These are phyloP conservation scores for Stachybotrys echinatus DNA, from an alignment of 2,329 filamentous ascomycete genomes.

Conservation along the genomic window DNA sequence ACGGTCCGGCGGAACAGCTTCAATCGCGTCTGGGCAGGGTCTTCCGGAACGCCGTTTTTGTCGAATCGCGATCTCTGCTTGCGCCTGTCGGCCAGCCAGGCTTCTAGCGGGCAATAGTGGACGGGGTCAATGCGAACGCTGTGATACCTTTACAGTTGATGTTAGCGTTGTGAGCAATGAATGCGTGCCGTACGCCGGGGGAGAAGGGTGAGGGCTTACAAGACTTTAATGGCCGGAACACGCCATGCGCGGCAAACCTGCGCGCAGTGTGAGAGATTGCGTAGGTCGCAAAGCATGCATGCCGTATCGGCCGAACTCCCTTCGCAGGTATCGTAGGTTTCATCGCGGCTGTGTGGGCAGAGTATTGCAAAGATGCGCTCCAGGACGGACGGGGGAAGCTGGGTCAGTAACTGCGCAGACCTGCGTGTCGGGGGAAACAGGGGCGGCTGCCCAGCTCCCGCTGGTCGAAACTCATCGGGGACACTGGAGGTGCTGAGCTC, in stretches of 20 bases:
- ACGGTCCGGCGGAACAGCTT: conserved; percentile 77
- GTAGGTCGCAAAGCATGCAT: conserved; percentile 91
- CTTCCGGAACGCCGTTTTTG: conserved; percentile 73
- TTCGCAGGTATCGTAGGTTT: conserved; percentile 77
- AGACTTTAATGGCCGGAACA: conserved; percentile 38
- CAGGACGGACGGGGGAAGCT: conserved; percentile 65
- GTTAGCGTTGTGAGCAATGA: conserved; percentile 4
- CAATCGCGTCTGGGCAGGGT: conserved; percentile 71
- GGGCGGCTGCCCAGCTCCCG: conserved; percentile 15
- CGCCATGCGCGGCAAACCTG: conserved; percentile 71
- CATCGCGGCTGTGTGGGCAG: conserved; percentile 76
- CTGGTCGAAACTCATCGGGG: conserved; percentile 22
- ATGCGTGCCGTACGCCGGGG: background rate
- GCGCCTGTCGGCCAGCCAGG: conserved; percentile 71
- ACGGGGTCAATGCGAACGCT: conserved; percentile 91
- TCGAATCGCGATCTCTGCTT: conserved; percentile 69
- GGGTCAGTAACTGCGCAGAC: conserved; percentile 39
- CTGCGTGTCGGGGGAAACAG: conserved; percentile 30
- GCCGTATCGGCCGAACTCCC: conserved; percentile 70
- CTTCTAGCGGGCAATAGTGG: conserved; percentile 89
- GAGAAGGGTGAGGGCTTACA: conserved; percentile 48
- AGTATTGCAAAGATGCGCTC: conserved; percentile 74
- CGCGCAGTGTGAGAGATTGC: conserved; percentile 77
- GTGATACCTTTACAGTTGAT: conserved; percentile 46
- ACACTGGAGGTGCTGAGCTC: conserved; percentile 15